A percentile compares a stretch with the other conserved stretches of the same genome.
phyloP scores from a whole-genome alignment of 2,329 filamentous ascomycete genomes.

The Fusarium sp. region DNA sequence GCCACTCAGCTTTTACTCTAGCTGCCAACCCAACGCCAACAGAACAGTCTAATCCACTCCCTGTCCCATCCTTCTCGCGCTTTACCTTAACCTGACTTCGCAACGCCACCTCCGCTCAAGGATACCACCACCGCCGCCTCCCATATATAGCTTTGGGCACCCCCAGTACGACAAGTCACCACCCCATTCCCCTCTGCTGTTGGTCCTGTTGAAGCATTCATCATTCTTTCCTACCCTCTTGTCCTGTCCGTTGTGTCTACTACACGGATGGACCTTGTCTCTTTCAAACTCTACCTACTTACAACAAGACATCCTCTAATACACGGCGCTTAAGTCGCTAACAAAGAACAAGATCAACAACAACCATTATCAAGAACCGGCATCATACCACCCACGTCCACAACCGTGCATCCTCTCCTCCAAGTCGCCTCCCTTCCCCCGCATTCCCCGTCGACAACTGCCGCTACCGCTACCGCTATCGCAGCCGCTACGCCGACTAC shows the following conservation, averaged over 20 bases:
- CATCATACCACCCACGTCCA: slow-evolving; percentile 37
- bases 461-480: slow-evolving; percentile 34
- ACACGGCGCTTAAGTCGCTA: slow-evolving; percentile 16
- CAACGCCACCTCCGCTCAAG: slow-evolving; percentile 44
- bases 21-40: slow-evolving; percentile 9
- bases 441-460: slow-evolving; percentile 38
- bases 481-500: slow-evolving; percentile 27
- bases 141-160: slow-evolving; percentile 22
- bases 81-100: slow-evolving; percentile 38
- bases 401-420: slow-evolving; percentile 38
- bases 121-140: slow-evolving; percentile 36
- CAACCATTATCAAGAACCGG: slow-evolving; percentile 21
- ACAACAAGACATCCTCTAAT: slow-evolving; percentile 10
- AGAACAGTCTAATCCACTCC: slow-evolving; percentile 12
- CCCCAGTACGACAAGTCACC: slow-evolving; percentile 24
- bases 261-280: background rate
- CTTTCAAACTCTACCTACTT: slow-evolving; percentile 17
- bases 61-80: slow-evolving; percentile 21
- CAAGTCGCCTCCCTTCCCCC: slow-evolving; percentile 34
- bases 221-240: background rate
- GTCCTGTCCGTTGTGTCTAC: background rate
- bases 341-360: slow-evolving; percentile 20
- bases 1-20: background rate
- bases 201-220: slow-evolving; percentile 1
- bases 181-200: slow-evolving; percentile 15